phyloP scores from a whole-genome alignment of 805 yeast species.

The Monosporozyma servazzii region DNA sequence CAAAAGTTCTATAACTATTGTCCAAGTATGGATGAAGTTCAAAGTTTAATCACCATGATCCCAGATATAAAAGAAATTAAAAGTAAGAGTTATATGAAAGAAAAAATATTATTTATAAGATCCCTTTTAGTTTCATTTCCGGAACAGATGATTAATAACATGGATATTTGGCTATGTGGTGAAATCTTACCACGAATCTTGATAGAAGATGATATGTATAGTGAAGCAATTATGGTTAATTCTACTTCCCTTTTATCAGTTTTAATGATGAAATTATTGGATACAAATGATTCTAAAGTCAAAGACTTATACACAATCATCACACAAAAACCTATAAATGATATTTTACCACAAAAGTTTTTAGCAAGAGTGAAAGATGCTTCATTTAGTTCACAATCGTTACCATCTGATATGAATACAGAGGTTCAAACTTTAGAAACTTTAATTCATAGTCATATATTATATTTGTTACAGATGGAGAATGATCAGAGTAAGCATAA shows the following conservation, averaged over 20 bases:
- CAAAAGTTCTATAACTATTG: slow-evolving; percentile 19
- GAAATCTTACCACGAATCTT: slow-evolving; percentile 21
- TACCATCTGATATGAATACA: neutral
- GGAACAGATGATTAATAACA: slow-evolving; percentile 13
- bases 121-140: slow-evolving; percentile 19
- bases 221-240: slow-evolving; percentile 13
- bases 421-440: slow-evolving; percentile 11
- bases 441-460: slow-evolving; percentile 13
- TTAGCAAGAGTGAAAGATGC: slow-evolving; percentile 1
- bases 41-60: slow-evolving; percentile 10
- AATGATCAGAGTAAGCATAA: slow-evolving; percentile 12
- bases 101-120: slow-evolving; percentile 19
- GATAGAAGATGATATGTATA: slow-evolving; percentile 12
- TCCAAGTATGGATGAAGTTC: slow-evolving; percentile 9
- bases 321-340: slow-evolving; percentile 5
- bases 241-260: slow-evolving; percentile 19
- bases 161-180: slow-evolving; percentile 20
- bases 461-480: slow-evolving; percentile 9
- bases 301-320: slow-evolving; percentile 9
- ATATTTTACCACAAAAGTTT: slow-evolving; percentile 10
- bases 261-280: slow-evolving; percentile 17
- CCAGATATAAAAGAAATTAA: slow-evolving; percentile 17
- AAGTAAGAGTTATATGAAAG: slow-evolving; percentile 21
- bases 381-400: neutral
- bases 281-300: slow-evolving; percentile 2